These are phyloP conservation scores for Coemansia sp. DNA, from an alignment of 192 early-diverging fungal genomes.

Conservation along the genomic window DNA sequence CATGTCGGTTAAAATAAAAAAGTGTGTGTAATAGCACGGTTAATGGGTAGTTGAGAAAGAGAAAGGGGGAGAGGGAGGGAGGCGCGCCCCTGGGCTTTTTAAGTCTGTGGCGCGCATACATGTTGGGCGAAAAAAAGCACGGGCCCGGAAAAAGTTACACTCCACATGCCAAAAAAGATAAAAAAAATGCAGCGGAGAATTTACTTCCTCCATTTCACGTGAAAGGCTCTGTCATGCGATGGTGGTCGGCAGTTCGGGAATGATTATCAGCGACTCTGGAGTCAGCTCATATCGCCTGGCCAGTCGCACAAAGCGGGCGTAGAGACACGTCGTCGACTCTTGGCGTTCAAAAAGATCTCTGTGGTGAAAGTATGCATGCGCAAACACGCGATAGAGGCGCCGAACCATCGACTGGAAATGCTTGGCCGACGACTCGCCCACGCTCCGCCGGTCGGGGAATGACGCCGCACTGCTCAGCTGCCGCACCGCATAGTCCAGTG, in stretches of 20 bases:
- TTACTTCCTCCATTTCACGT: no score
- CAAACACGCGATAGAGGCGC: slow-evolving; percentile 95
- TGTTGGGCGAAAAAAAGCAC: neutral
- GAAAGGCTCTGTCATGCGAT: neutral
- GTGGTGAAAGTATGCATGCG: slow-evolving; percentile 93
- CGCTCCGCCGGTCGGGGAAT: slow-evolving; percentile 53
- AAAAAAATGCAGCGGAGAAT: neutral
- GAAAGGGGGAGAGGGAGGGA: neutral
- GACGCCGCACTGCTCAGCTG: slow-evolving; percentile 63
- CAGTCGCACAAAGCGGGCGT: slow-evolving; percentile 69
- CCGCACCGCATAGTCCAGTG: slow-evolving; percentile 82
- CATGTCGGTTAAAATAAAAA: slow-evolving; percentile 10
- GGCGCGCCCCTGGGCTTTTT: no score
- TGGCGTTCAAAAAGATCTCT: slow-evolving; percentile 81
- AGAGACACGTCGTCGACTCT: slow-evolving; percentile 72
- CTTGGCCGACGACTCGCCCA: slow-evolving; percentile 64
- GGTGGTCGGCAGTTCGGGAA: slow-evolving; percentile 55
- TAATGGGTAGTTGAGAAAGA: no score
- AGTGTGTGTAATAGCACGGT: neutral
- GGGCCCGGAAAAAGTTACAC: neutral
- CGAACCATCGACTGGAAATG: slow-evolving; percentile 85
- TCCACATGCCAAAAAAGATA: neutral
- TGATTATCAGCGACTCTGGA: slow-evolving; percentile 68
- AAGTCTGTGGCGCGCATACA: no score
- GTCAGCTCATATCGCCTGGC: slow-evolving; percentile 63